Percentiles rank a stretch among this genome's conserved stretches.
phyloP scores from a whole-genome alignment of 257 asterid genomes.

The Solanum clarkiae region DNA sequence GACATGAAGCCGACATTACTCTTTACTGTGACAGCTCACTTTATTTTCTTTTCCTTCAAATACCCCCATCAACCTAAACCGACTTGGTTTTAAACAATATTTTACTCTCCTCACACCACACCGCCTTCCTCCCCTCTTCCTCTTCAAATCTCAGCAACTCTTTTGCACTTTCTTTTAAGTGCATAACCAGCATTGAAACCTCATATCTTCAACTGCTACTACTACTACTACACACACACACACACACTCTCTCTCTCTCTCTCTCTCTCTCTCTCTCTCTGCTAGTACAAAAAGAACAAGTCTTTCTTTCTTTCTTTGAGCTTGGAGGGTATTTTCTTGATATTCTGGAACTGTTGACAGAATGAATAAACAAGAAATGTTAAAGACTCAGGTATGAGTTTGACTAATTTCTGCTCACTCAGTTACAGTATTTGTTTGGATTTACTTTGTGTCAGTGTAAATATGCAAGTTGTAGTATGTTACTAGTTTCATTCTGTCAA shows the following conservation, averaged over 20 bases:
- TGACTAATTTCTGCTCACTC: neutral
- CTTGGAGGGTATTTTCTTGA: neutral
- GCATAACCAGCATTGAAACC: neutral
- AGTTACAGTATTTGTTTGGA: neutral
- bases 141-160: neutral
- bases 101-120: neutral
- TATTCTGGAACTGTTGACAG: neutral
- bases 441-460: neutral
- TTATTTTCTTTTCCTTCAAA: neutral
- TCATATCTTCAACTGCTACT: neutral
- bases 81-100: neutral
- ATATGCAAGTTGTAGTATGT: neutral
- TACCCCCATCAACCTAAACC: neutral
- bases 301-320: neutral
- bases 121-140: neutral
- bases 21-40: conserved; percentile 13
- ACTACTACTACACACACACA: neutral
- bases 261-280: neutral
- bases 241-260: neutral
- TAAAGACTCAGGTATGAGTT: conserved; percentile 41
- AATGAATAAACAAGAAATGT: conserved; percentile 50
- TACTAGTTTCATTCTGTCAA: neutral
- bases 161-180: neutral
- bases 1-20: neutral
- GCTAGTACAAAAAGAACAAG: neutral